Evolutionary conservation across 2,329 filamentous ascomycete species (phyloP).

Genomic region (Venturia oleaginea): DNA sequence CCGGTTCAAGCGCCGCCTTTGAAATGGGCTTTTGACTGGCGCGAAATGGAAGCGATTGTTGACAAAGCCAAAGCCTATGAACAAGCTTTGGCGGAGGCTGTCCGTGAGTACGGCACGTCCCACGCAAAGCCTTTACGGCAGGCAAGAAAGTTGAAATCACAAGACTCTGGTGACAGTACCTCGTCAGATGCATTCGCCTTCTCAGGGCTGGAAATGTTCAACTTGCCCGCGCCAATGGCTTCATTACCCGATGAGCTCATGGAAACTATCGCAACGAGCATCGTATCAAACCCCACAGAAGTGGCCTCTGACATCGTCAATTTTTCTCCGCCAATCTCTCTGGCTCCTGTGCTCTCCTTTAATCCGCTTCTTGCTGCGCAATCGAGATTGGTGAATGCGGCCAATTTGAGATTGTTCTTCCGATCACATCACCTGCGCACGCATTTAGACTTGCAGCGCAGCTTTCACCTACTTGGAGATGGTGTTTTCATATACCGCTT

Average conservation of each 20-base stretch:
- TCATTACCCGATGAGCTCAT: conserved; percentile 25
- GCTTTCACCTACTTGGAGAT: conserved; percentile 78
- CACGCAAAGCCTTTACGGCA: neutral
- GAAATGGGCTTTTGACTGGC: conserved; percentile 65
- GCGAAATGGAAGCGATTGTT: conserved; percentile 56
- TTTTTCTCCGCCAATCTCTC: conserved; percentile 45
- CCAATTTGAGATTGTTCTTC: conserved; percentile 70
- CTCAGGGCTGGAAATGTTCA: neutral
- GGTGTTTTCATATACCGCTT: conserved; percentile 74
- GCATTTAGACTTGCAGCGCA: conserved; percentile 66
- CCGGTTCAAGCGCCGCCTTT: conserved; percentile 47
- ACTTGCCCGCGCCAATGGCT: neutral
- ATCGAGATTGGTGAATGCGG: conserved; percentile 65
- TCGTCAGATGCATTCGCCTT: neutral
- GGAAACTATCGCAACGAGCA: conserved; percentile 20
- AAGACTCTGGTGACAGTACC: neutral
- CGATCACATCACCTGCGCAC: conserved; percentile 58
- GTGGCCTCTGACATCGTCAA: conserved; percentile 14
- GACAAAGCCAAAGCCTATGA: conserved; percentile 47
- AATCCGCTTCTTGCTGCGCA: conserved; percentile 65
- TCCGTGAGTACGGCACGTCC: conserved; percentile 20
- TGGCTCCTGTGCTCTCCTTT: conserved; percentile 61
- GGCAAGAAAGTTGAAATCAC: neutral
- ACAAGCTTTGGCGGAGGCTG: conserved; percentile 28
- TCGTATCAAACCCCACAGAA: neutral